A percentile compares a stretch with the other conserved stretches of the same genome.
phyloP scores from a whole-genome alignment of 2,329 filamentous ascomycete species.

The Fusarium subglutinans region DNA sequence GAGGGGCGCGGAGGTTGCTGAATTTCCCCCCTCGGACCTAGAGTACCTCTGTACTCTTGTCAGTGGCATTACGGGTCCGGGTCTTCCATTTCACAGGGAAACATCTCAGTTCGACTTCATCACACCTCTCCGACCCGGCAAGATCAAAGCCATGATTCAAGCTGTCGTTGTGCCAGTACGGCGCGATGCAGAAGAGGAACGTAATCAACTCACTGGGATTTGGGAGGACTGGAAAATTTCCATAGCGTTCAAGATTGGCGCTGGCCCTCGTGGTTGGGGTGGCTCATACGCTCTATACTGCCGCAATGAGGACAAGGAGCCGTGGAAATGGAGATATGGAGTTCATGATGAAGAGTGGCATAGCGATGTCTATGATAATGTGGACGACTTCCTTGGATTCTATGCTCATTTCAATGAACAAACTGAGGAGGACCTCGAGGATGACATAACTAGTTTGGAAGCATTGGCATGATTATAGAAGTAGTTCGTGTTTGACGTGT shows the following conservation, averaged over 20 bases:
- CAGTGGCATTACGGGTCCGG: background rate
- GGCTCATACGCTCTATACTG: background rate
- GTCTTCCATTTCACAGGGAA: background rate
- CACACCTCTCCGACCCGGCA: fast-evolving
- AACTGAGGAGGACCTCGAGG: background rate
- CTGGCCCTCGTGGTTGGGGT: background rate
- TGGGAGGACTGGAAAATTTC: background rate
- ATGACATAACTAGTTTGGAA: background rate
- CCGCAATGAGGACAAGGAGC: fast-evolving
- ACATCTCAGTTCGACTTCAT: background rate
- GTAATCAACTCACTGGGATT: background rate
- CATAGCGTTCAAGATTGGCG: background rate
- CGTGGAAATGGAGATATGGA: background rate
- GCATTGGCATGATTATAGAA: background rate
- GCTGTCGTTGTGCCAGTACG: background rate
- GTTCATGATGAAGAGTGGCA: background rate
- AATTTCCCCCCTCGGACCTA: too few species aligned
- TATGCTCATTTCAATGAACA: background rate
- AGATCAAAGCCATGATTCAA: background rate
- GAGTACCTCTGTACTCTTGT: too few species aligned
- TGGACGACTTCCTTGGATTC: fast-evolving
- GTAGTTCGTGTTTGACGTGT: background rate
- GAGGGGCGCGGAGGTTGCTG: too few species aligned
- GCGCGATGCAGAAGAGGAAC: fast-evolving
- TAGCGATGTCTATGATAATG: background rate